Evolutionary conservation across 1,139 yeast genomes (phyloP), one percentile per base, ranked within the genome.

Genomic region (Scheffersomyces titani): DNA sequence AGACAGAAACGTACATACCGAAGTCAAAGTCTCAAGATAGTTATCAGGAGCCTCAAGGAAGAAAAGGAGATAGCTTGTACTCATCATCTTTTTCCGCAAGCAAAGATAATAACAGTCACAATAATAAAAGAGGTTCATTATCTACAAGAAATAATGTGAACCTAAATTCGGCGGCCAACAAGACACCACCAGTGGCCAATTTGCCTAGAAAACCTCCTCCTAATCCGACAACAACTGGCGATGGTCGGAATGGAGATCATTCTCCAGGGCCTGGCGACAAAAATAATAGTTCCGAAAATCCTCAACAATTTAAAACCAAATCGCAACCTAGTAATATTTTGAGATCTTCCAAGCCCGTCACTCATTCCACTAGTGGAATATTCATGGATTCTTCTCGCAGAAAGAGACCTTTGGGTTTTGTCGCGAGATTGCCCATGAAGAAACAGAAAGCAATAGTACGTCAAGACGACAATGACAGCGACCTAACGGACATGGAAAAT

Each of bases 401-500:
- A n/a, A 46, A 46, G 49, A 20, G 49, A 19, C 49, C 49, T 19
- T 19, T 46, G 22, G 5, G n/a, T 19, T 3, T 22, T 46, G 49
- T 20, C 7, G 47, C 44, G 21, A 19, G 19, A 40, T 40, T 51
- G 40, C 36, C 51, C 49, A 48, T 21, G 51, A 51, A 45, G 19
- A 40, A 19, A 19, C 24, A 20, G 6, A 46, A 22, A 46, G 13
- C 49, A 6, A 30, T 30, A 9, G 16, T 16, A 7, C 49, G 49
- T 2, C 49, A 53, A 11, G 64, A 63, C 6, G 64, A 59, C 13
- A 59, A 57, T 44, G 72, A 68, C 1, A 66, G 71, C 53, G 72
- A 69, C 47, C 56, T 69, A 47, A 69, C 70, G 36, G 72, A 69
- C 44, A 62, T 65, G 44, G 72, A 67, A 24, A 65, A 61, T 11